phyloP scores from a whole-genome alignment of 805 yeast genomes.

The Grigorovia yakushimaensis region DNA sequence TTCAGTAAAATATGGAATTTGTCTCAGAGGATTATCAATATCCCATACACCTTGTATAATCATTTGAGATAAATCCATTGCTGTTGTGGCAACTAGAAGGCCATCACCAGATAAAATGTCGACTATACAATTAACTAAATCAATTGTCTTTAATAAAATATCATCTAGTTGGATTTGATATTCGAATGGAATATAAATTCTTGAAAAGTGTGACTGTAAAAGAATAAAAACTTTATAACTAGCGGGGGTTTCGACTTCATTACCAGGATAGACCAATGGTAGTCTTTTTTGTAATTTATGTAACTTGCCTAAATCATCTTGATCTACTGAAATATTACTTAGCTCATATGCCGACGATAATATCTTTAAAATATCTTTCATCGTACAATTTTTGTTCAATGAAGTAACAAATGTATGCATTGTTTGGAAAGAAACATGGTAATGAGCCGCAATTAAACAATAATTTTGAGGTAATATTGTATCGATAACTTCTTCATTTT shows the following conservation, averaged over 20 bases:
- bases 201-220: slow-evolving; percentile 71
- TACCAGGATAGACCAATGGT: slow-evolving; percentile 46
- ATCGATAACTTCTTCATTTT: slow-evolving; percentile 21
- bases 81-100: slow-evolving; percentile 60
- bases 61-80: slow-evolving; percentile 87
- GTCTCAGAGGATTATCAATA: slow-evolving; percentile 65
- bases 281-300: slow-evolving; percentile 43
- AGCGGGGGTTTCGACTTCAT: slow-evolving; percentile 35
- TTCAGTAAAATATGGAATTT: slow-evolving; percentile 58
- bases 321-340: slow-evolving; percentile 54
- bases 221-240: slow-evolving; percentile 62
- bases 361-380: slow-evolving; percentile 54
- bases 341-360: slow-evolving; percentile 65
- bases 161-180: slow-evolving; percentile 44
- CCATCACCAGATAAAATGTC: slow-evolving; percentile 80
- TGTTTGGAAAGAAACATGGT: slow-evolving; percentile 54
- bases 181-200: slow-evolving; percentile 54
- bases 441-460: slow-evolving; percentile 66
- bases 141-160: slow-evolving; percentile 41
- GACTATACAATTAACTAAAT: slow-evolving; percentile 53
- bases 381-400: slow-evolving; percentile 44
- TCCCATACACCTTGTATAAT: slow-evolving; percentile 81
- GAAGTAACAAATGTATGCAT: slow-evolving; percentile 50
- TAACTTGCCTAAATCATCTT: slow-evolving; percentile 44
- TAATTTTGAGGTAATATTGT: slow-evolving; percentile 52